Base-by-base conservation (phyloP, 2,329 filamentous ascomycete genomes). In the Ophiocordyceps camponoti-floridani region DNA sequence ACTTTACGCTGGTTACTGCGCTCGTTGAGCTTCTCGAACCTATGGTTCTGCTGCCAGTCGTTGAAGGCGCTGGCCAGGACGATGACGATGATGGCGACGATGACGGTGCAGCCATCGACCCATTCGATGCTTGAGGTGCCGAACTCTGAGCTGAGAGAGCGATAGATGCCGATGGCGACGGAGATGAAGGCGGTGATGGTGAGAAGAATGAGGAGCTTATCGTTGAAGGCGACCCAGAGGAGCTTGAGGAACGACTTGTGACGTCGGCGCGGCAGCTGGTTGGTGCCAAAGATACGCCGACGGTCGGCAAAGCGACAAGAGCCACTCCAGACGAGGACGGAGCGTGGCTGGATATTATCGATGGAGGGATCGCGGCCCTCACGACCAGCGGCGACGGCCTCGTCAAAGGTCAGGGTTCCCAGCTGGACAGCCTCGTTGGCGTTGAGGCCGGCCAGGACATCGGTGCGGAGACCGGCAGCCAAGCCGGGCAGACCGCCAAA, bases 41-140 rank as follows among this genome's bases (percentile, higher is more conserved):
- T 81, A 41, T 79, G 72, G 57, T 87, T 83, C 59, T 87, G 87
- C 54, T 88, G 83, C 72, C 78, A 88, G 56, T 88, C 84, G 51
- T 86, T 88, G 31, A 79, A 64, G n/a, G 83, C 82, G 48, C 82
- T 83, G 18, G 85, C 83, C 18, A 82, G 60, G 4, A 87, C 79
- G 42, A 88, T 84, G 49, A 88, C 79, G 14, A 80, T 57, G 48
- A 88, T 84, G 43, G 83, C 84, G 19, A 81, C 73, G 40, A 86
- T 78, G 50, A 88, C 86, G 8, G 84, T 83, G 11, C 87, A 77
- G 50, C 83, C 83, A 60, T 89, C 84, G 5, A 87, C 79, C 84
- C 84, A 89, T 58, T 87, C 79, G 12, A 85, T 77, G 33, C 71
- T 71, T 6, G 76, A 65, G 37, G 62, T 56, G 38, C 59, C 64